Evolutionary conservation across 2,329 filamentous ascomycete species (phyloP), one percentile per base, ranked within the genome.

Genomic region (Grosmannia serpens): DNA sequence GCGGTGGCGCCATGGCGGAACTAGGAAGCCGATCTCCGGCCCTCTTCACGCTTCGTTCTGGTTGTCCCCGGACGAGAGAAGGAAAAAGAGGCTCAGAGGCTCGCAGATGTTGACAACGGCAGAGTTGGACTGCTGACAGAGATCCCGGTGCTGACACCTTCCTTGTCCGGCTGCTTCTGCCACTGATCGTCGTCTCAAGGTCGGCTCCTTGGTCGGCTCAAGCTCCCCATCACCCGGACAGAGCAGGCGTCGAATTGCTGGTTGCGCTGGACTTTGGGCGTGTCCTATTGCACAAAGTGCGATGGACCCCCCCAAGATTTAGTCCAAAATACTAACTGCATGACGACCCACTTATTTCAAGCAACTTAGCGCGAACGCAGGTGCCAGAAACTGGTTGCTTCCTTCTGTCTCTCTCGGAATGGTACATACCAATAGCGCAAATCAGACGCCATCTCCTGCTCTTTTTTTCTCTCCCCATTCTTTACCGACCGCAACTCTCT

Each of bases 1-100:
- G 71, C 4, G 74, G 75, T 35, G 67, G 73, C 62, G 52, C 73
- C 77, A 79, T 80, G 51, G 60, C 70, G 27, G 24, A 1, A 15
- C 33, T 29, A 13, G 33, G 24, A 53, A 26, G n/a, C n/a, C n/a
- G n/a, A n/a, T n/a, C n/a, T n/a, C n/a, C n/a, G n/a, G n/a, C n/a
- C n/a, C n/a, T n/a, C n/a, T 22, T 15, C 4, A 49, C 2, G 46
- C 1, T 20, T 15, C 20, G 20, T 44, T 20, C 7, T 1, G 15
- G 4, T 5, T 5, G 38, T n/a, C 20, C n/a, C 17, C 35, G 20
- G 17, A 35, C 15, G 15, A 26, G 27, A n/a, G 3, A 26, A 33
- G 50, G 27, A 33, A 31, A 52, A 11, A 8, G n/a, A n/a, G n/a
- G n/a, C n/a, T n/a, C n/a, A n/a, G n/a, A n/a, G n/a, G n/a, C n/a